Evolutionary conservation across 441 rosid species (phyloP), one percentile per base, ranked within the genome.

Genomic region (Erodium texanum): DNA sequence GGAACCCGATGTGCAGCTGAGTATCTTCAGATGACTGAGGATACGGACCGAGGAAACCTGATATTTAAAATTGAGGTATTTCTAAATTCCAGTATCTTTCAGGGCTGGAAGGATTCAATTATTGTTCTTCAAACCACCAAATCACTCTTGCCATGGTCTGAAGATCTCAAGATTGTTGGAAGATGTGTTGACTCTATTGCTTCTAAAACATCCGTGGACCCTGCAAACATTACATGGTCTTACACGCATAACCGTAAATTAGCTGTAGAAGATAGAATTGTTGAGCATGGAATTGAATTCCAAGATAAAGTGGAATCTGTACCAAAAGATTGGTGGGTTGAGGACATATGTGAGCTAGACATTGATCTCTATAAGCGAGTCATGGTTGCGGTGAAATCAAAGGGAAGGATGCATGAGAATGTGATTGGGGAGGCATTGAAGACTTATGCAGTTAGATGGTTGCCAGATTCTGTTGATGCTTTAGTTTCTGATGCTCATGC

Each of bases 301-400:
- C 76, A 61, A 10, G 92, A 81, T 70, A 84, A 80, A 78, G 68
- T 65, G 65, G 85, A 87, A 27, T 80, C 81, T 71, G 85, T 93
- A 69, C 98, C 99, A 0, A 84, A 78, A 72, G 99, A 94, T 80
- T 94, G 98, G 99, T 94, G 99, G 99, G 93, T 89, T 2, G 99
- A 94, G 86, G 99, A 92, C 83, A 71, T 88, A 15, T 88, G 91
- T 64, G 99, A 89, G 74, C 84, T 94, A 7, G 96, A 92, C 64
- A 80, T 92, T 65, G 89, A 86, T 80, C 82, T 88, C 68, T 94
- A 85, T 71, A 85, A 92, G 79, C 77, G 81, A 74, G 89, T 92
- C 14, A 85, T 94, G 74, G 41, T 75, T 64, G 74, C 82, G 70
- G 86, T 88, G 63, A 94, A 82, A 70, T 87, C 90, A 0, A 94